A percentile compares a stretch with the other conserved stretches of the same genome.
Conservation (phyloP, 2,329 filamentous ascomycete species). For the Huntiella omanensis region DNA sequence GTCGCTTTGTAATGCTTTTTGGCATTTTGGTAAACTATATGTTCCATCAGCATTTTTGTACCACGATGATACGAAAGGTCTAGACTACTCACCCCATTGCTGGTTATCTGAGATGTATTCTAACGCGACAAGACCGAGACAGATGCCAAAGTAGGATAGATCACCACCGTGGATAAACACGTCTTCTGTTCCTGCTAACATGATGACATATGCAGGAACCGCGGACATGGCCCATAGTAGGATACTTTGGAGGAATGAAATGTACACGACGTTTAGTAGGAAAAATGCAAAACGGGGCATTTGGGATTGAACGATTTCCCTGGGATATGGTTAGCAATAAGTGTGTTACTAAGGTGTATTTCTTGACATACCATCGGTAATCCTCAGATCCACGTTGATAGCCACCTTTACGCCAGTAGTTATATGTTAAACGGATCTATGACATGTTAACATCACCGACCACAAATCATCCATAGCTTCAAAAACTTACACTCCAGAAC, state of each 20-base stretch:
- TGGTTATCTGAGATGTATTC: conserved; percentile 82
- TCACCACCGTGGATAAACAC: conserved; percentile 27
- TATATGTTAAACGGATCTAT: conserved; percentile 69
- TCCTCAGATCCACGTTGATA: conserved; percentile 82
- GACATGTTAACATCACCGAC: conserved; percentile 3
- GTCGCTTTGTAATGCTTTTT: conserved; percentile 59
- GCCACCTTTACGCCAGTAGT: conserved; percentile 91
- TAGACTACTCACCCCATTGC: conserved; percentile 53
- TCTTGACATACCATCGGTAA: conserved; percentile 52
- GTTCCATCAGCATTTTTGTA: neutral
- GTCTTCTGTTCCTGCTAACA: conserved; percentile 51
- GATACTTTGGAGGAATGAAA: conserved; percentile 64
- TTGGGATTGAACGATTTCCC: conserved; percentile 51
- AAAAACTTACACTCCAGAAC: conserved; percentile 55
- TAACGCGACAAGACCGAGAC: conserved; percentile 33
- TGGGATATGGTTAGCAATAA: conserved; percentile 15
- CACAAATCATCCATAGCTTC: neutral
- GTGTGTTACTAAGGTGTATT: too few relatives aligned
- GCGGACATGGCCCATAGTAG: conserved; percentile 62
- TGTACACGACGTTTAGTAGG: conserved; percentile 77
- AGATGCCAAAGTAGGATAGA: conserved; percentile 25
- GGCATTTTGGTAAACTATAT: conserved; percentile 54
- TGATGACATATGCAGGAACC: conserved; percentile 60
- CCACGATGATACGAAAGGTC: conserved; percentile 7
- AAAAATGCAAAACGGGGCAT: conserved; percentile 49